phyloP scores from a whole-genome alignment of 2,329 filamentous ascomycete genomes.

The Sphaceloma murrayae region DNA sequence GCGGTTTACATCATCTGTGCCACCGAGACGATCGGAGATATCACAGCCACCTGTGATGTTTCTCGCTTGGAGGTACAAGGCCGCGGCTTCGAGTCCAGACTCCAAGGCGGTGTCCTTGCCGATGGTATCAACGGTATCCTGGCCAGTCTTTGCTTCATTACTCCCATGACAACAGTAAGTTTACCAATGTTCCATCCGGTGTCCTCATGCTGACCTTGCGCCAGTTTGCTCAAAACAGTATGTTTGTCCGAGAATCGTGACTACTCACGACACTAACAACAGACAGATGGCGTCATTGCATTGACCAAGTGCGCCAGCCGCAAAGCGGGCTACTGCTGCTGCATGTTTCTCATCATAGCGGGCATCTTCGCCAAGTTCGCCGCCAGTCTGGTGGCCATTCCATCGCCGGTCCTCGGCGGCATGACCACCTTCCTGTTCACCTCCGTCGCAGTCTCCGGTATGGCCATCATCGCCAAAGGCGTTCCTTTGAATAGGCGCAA shows the following conservation, averaged over 20 bases:
- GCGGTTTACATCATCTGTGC: constrained; percentile 57
- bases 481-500: constrained; percentile 69
- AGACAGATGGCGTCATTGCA: constrained; percentile 64
- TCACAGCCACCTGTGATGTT: constrained; percentile 74
- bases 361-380: constrained; percentile 78
- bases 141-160: constrained; percentile 67
- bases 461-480: constrained; percentile 58
- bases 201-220: not conserved
- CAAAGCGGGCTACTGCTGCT: constrained; percentile 69
- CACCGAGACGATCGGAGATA: constrained; percentile 60
- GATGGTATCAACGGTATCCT: constrained; percentile 69
- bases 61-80: constrained; percentile 66
- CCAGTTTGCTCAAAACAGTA: constrained; percentile 51
- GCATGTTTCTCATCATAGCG: constrained; percentile 68
- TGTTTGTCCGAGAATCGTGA: too few species aligned
- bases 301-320: constrained; percentile 73
- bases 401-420: constrained; percentile 41
- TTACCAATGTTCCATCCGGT: not conserved
- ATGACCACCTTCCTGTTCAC: constrained; percentile 69
- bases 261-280: too few species aligned
- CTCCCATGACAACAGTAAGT: constrained; percentile 56
- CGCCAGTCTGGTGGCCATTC: constrained; percentile 67
- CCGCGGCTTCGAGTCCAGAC: constrained; percentile 60
- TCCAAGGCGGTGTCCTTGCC: constrained; percentile 69
- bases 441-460: constrained; percentile 65